These are phyloP conservation scores for Phytophthora cryptogea DNA, from an alignment of 352 stramenopile genomes.

Conservation along the genomic window DNA sequence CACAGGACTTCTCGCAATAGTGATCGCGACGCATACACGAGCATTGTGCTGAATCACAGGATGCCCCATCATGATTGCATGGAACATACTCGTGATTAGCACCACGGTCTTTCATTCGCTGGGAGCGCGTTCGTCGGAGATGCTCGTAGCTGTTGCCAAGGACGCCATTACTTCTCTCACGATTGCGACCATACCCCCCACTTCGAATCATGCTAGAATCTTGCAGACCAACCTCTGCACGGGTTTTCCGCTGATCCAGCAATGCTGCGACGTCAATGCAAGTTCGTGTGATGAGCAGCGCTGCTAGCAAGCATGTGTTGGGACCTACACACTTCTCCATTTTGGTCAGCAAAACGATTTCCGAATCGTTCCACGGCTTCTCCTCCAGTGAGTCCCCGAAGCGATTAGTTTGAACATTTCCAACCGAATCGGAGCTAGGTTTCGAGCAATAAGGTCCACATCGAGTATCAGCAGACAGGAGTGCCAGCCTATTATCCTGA, in stretches of 20 bases:
- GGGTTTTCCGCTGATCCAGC: conserved; percentile 13
- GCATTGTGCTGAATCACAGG: conserved; percentile 70
- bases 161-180: conserved; percentile 38
- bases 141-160: conserved; percentile 73
- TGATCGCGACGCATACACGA: conserved; percentile 84
- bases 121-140: conserved; percentile 63
- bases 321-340: conserved; percentile 39
- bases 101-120: conserved; percentile 83
- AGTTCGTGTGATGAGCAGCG: conserved; percentile 44
- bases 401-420: not conserved
- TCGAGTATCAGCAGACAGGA: conserved; percentile 29
- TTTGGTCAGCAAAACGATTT: conserved; percentile 52
- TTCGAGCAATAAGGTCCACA: conserved; percentile 41
- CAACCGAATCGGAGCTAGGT: not conserved
- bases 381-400: not conserved
- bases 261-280: conserved; percentile 46
- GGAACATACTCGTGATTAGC: conserved; percentile 77
- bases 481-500: conserved; percentile 23
- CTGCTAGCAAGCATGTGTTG: conserved; percentile 48
- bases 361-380: conserved; percentile 41
- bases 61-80: conserved; percentile 56
- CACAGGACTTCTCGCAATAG: conserved; percentile 76
- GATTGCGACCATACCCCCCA: conserved; percentile 19
- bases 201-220: conserved; percentile 21
- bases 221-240: conserved; percentile 13